These are phyloP conservation scores for Plantago rigida DNA, from an alignment of 305 asterid species.

Conservation along the genomic window DNA sequence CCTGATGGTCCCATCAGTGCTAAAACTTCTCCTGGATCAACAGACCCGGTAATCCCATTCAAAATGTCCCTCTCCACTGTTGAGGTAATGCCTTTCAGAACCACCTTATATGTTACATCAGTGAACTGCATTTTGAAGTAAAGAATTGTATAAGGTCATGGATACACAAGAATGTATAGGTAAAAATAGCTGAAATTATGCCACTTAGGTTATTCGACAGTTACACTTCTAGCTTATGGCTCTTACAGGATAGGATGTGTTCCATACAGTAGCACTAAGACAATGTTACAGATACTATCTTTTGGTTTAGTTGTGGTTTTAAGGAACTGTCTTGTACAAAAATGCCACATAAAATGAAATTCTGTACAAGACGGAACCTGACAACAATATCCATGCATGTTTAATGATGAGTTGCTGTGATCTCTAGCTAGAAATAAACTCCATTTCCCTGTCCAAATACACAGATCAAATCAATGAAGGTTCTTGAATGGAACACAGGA, in stretches of 20 bases:
- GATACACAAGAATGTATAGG: neutral
- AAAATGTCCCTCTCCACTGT: constrained; percentile 69
- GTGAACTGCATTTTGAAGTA: constrained; percentile 56
- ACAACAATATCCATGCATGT: constrained; percentile 32
- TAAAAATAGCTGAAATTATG: neutral
- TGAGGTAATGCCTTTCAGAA: constrained; percentile 60
- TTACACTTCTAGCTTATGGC: neutral
- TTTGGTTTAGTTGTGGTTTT: neutral
- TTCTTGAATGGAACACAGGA: constrained; percentile 15
- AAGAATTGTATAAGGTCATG: neutral
- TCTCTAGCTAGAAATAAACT: constrained; percentile 39
- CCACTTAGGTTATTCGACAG: neutral
- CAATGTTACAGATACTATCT: neutral
- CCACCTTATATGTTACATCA: constrained; percentile 73
- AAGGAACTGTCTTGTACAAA: constrained; percentile 63
- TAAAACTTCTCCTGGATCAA: constrained; percentile 81
- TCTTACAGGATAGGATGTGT: neutral
- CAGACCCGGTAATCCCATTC: constrained; percentile 69
- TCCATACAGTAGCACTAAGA: constrained; percentile 9
- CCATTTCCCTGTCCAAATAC: constrained; percentile 63
- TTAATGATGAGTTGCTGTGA: constrained; percentile 38
- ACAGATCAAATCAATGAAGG: constrained; percentile 31
- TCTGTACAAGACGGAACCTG: constrained; percentile 93
- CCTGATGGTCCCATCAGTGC: constrained; percentile 99
- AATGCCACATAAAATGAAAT: constrained; percentile 52